Percentiles rank a stretch among this genome's conserved stretches.
Evolutionary conservation across 75 land plant species (phyloP).

Genomic region (Selaginella moellendorffii): DNA sequence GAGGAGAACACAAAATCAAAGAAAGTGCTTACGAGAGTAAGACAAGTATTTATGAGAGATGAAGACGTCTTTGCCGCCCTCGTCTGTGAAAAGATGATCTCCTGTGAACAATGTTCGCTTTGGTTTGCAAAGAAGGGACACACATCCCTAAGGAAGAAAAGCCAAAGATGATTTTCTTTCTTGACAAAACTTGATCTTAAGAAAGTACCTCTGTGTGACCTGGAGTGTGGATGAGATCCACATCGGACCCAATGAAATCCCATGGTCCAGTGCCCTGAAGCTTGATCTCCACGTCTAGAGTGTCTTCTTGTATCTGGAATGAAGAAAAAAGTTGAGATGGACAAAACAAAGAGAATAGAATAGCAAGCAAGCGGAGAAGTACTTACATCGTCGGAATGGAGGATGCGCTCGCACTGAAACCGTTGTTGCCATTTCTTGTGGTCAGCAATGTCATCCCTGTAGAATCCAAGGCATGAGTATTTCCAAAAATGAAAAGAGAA

Average conservation of each 20-base stretch:
- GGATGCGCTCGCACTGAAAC: constrained; percentile 45
- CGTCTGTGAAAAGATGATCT: constrained; percentile 33
- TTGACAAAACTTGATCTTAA: neutral
- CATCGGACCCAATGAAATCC: constrained; percentile 35
- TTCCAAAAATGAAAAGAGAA: neutral
- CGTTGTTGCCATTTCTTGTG: constrained; percentile 53
- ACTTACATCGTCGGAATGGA: constrained; percentile 48
- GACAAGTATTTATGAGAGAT: constrained; percentile 24
- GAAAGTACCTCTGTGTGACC: constrained; percentile 53
- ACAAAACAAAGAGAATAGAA: no score
- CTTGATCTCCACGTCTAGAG: constrained; percentile 53
- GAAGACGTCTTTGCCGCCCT: constrained; percentile 12
- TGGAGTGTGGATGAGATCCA: constrained; percentile 57
- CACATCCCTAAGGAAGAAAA: constrained; percentile 46
- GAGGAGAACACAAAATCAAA: neutral
- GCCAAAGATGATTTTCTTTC: neutral
- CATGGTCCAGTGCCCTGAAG: constrained; percentile 64
- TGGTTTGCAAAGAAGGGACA: constrained; percentile 53
- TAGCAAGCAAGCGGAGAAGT: neutral
- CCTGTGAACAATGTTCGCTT: constrained; percentile 50
- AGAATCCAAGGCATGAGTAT: neutral
- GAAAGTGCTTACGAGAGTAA: constrained; percentile 28
- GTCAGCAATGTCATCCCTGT: constrained; percentile 68
- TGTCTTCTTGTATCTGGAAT: constrained; percentile 30
- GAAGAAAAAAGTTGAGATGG: neutral